Evolutionary conservation across 495 filamentous ascomycete genomes (phyloP), one percentile per base, ranked within the genome.

Genomic region (Bryoglossum gracile): DNA sequence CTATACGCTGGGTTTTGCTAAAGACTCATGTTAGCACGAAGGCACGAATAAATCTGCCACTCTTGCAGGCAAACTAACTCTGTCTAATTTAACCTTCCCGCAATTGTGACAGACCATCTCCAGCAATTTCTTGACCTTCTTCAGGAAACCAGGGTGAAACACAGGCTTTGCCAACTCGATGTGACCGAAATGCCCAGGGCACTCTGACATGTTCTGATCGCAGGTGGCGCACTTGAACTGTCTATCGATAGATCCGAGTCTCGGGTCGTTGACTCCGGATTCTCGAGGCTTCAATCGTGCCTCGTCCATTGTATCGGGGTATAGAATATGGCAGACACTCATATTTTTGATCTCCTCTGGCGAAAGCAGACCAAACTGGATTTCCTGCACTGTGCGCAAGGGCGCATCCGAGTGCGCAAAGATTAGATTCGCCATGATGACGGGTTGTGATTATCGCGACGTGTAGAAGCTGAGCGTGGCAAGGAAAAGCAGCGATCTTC

Each of bases 271-370:
- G 44, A 96, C 70, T 55, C 92, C 92, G 60, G 82, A 80, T 21
- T 89, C 83, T 53, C 94, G 84, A 34, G 92, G 92, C 53, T 84
- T 82, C 50, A 85, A 83, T 48, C 86, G 81, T 57, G 84, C 83
- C 65, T 97, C 94, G 58, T 99, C 92, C 94, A 97, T 95, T 8
- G 92, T 97, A 75, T 99, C 92, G 1, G 92, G 89, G 60, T 96
- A 95, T 63, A 87, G 73, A 51, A 99, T 88, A 58, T 89, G 84
- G 24, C 80, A 82, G 39, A 96, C 90, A 69, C 89, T 95, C 88
- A 95, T 90, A 50, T 80, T 84, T 72, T 97, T 97, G 69, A 95
- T 94, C 67, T 99, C 94, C 62, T 97, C 91, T 1, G 94, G 92
- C 14, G 89, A 90, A 60, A 95, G 73, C 51, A 99, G 81, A 59